Evolutionary conservation across 2,329 filamentous ascomycete genomes (phyloP).

Genomic region (Gliomastix tumulicola): DNA sequence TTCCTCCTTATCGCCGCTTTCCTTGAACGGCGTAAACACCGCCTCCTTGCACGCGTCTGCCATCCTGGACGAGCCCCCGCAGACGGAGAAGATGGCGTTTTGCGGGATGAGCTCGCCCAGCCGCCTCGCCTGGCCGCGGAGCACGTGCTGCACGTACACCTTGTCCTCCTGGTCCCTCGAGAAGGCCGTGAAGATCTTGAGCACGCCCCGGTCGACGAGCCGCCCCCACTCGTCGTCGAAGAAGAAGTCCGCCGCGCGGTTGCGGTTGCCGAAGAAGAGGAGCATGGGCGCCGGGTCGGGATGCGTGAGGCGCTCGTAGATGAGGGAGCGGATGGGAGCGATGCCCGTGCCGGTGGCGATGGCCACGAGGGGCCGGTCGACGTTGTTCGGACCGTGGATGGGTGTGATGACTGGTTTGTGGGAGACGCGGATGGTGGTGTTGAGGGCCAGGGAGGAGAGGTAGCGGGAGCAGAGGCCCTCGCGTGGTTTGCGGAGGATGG

Average conservation of each 20-base stretch:
- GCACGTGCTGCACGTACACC: slow-evolving; percentile 49
- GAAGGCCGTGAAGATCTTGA: slow-evolving; percentile 37
- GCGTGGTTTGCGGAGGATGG: slow-evolving; percentile 75
- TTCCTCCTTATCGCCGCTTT: slow-evolving; percentile 23
- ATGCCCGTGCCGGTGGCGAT: slow-evolving; percentile 83
- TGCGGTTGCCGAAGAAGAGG: slow-evolving; percentile 83
- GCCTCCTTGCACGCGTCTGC: slow-evolving; percentile 46
- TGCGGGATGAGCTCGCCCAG: slow-evolving; percentile 24
- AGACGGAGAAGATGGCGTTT: slow-evolving; percentile 42
- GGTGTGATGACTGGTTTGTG: slow-evolving; percentile 39
- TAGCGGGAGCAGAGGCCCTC: slow-evolving; percentile 90
- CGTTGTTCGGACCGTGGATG: slow-evolving; percentile 28
- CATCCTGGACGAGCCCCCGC: slow-evolving; percentile 53
- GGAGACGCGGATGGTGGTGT: slow-evolving; percentile 54
- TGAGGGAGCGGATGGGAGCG: slow-evolving; percentile 73
- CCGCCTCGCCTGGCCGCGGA: slow-evolving; percentile 32
- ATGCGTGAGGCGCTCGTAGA: slow-evolving; percentile 59
- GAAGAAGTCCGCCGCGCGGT: slow-evolving; percentile 68
- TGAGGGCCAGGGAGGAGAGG: slow-evolving; percentile 55
- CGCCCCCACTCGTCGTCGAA: slow-evolving; percentile 69
- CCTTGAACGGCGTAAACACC: slow-evolving; percentile 39
- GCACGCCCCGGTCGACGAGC: slow-evolving; percentile 6
- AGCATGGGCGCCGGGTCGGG: slow-evolving; percentile 32
- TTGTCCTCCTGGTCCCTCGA: slow-evolving; percentile 40
- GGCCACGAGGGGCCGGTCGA: slow-evolving; percentile 57